Evolutionary conservation across 1,284 basidiomycete genomes (phyloP), one percentile per base, ranked within the genome.

Genomic region (Porodaedalea pini): DNA sequence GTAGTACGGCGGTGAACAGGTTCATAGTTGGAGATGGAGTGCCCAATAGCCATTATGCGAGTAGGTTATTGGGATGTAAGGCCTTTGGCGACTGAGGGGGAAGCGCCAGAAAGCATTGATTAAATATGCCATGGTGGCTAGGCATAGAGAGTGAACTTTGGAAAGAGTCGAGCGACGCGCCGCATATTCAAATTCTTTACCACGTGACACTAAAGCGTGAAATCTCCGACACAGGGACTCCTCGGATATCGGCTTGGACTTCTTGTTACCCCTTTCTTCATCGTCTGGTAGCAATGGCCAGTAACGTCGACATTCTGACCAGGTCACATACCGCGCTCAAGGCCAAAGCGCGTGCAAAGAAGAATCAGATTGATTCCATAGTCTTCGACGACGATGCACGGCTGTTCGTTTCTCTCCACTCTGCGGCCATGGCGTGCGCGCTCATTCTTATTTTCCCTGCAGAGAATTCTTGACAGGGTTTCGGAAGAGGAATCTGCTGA

Each of bases 401-500:
- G 60, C 82, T 81, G 90, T 90, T 43, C 34, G 74, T 67, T 8
- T 56, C 54, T 40, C 61, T 58, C 56, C 51, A 21, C 54, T 29
- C 36, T n/a, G 23, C 34, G 45, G 41, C 40, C 27, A 44, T 15
- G 29, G 19, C 41, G 45, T 54, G 32, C 32, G 48, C 44, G 48
- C 52, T 53, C 50, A 47, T 56, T 50, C 41, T 61, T 34, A 34
- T 29, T 50, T 19, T 37, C 47, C 25, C 11, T 54, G 6, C 66
- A 93, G 90, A 65, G 86, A 92, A 52, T 94, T 86, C 70, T 70
- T 94, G 67, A 93, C 90, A 8, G 91, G 91, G 15, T 94, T 94
- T 70, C 87, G 87, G 69, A 93, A 92, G 71, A 84, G 91, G 62
- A 94, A 94, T 68, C 68, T 90, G 51, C 81, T 81, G 63, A 88